Evolutionary conservation across 2,329 filamentous ascomycete species (phyloP), one percentile per base, ranked within the genome.

Genomic region (Orbilia ellipsospora): DNA sequence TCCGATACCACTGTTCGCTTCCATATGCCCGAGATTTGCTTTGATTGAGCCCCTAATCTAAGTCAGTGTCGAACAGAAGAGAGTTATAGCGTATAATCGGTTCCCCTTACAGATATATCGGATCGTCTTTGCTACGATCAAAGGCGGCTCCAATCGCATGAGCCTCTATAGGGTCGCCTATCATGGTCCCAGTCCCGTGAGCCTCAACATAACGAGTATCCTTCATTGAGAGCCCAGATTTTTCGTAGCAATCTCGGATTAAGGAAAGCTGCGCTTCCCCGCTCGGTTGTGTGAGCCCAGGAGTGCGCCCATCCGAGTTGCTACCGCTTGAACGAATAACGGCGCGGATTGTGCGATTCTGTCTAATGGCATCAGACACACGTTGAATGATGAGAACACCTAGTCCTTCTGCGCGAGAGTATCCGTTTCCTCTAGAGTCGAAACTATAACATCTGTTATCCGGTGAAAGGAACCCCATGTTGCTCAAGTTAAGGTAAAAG

Each of bases 381-480:
- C 84, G 84, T 81, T 90, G 90, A 7, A 90, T 79, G 6, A 89
- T 79, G 2, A 90, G 77, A 16, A 87, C 84, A 0, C 85, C 88
- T 23, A 87, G 83, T 0, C 89, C 89, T 78, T 91, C 89, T 0
- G 88, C 89, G 36, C 89, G 84, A 0, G 86, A 88, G 78, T 90
- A 91, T 0, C 89, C 90, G 72, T 87, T 86, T 16, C 87, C 89
- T 2, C 84, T 83, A 18, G 83, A 80, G 77, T 89, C 88, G 78
- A 87, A 89, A 80, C 84, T 84, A 40, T 82, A 82, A 51, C 83
- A 85, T 63, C 81, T 82, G 0, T 84, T 84, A 78, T 83, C 80
- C 0, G 83, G 83, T 59, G 83, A 84, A 0, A 86, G 81, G 81
- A 85, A 85, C 66, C 83, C 79, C 20, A 85, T 78, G 50, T 82